Conservation (phyloP, 2,329 filamentous ascomycete genomes). For the Biscogniauxia marginata region DNA sequence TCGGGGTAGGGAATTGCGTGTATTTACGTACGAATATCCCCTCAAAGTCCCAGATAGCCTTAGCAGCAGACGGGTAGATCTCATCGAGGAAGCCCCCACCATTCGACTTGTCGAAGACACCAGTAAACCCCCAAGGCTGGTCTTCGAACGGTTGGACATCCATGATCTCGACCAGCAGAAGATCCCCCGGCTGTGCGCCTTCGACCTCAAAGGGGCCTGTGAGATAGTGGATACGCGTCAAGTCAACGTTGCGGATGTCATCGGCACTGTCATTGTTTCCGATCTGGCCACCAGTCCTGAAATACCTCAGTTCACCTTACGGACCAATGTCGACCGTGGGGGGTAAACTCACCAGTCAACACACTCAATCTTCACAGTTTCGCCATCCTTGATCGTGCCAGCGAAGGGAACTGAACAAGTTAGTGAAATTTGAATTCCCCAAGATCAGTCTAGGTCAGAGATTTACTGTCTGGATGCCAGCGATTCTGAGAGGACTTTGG, state of each 20-base stretch:
- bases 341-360: slow-evolving; percentile 64
- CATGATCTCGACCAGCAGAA: slow-evolving; percentile 85
- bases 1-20: neutral
- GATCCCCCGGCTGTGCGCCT: slow-evolving; percentile 78
- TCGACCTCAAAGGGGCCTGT: slow-evolving; percentile 88
- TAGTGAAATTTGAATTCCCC: slow-evolving; percentile 1
- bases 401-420: slow-evolving; percentile 64
- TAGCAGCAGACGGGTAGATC: slow-evolving; percentile 74
- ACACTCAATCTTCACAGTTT: slow-evolving; percentile 92
- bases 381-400: slow-evolving; percentile 73
- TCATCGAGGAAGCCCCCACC: slow-evolving; percentile 89
- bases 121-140: slow-evolving; percentile 87
- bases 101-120: slow-evolving; percentile 75
- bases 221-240: slow-evolving; percentile 83
- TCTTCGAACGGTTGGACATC: slow-evolving; percentile 85
- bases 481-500: slow-evolving; percentile 61
- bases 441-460: neutral
- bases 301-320: neutral
- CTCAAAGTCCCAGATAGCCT: slow-evolving; percentile 60
- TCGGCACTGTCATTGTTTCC: slow-evolving; percentile 87
- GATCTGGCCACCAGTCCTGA: slow-evolving; percentile 74
- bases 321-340: slow-evolving; percentile 24
- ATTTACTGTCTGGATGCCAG: slow-evolving; percentile 86
- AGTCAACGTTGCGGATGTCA: slow-evolving; percentile 79
- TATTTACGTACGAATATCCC: slow-evolving; percentile 38